These are phyloP conservation scores for Punica granatum DNA, from an alignment of 345 rosid genomes.

Conservation along the genomic window DNA sequence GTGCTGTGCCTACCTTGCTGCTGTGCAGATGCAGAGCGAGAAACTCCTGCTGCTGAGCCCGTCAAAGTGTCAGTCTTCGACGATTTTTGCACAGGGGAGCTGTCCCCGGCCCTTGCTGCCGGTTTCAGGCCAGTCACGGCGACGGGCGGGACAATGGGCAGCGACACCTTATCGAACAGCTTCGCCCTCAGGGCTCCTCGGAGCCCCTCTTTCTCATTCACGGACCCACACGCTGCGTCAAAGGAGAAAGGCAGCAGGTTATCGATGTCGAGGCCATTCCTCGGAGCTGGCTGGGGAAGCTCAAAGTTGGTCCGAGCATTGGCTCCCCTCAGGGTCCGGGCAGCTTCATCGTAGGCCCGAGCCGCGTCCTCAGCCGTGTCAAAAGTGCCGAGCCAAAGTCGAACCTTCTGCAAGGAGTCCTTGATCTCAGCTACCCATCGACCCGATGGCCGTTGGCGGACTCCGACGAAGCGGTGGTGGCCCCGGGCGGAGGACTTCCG, in stretches of 20 bases:
- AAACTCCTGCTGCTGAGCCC: not conserved
- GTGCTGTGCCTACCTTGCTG: not conserved
- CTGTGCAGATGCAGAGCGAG: not conserved
- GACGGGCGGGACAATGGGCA: slow-evolving; percentile 1
- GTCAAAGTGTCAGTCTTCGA: not conserved
- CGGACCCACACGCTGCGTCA: slow-evolving; percentile 9
- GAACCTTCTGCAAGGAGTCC: slow-evolving; percentile 19
- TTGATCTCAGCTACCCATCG: slow-evolving; percentile 21
- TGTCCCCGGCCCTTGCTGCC: not conserved
- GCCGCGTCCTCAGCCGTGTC: slow-evolving; percentile 15
- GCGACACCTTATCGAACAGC: slow-evolving; percentile 4
- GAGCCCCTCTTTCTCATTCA: slow-evolving; percentile 11
- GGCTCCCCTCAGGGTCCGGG: slow-evolving; percentile 15
- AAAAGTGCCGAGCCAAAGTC: slow-evolving; percentile 17
- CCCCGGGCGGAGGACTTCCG: slow-evolving; percentile 14
- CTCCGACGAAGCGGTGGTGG: slow-evolving; percentile 17
- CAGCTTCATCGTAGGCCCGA: slow-evolving; percentile 13
- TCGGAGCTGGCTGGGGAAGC: not conserved
- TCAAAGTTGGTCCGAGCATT: slow-evolving; percentile 19
- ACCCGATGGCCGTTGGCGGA: slow-evolving; percentile 18
- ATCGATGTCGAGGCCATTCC: slow-evolving; percentile 5
- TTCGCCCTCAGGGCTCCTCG: slow-evolving; percentile 10
- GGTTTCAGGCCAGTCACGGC: not conserved
- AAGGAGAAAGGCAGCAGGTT: slow-evolving; percentile 13
- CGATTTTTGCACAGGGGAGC: not conserved